Evolutionary conservation across 305 asterid genomes (phyloP).

Genomic region (Fraxinus velutina): DNA sequence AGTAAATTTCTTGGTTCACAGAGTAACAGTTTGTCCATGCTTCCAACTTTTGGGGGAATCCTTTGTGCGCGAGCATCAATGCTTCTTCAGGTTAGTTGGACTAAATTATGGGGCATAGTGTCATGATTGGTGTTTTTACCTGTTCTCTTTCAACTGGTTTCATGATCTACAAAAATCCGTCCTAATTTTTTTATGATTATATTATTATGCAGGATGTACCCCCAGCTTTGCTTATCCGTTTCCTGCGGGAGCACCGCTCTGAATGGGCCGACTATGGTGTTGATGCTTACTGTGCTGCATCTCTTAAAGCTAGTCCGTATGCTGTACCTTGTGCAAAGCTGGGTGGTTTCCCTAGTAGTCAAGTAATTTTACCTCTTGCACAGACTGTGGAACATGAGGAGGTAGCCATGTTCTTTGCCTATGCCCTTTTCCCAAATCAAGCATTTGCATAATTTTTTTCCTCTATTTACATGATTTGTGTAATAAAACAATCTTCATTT

Average conservation of each 20-base stretch:
- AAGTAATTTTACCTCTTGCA: constrained; percentile 84
- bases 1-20: constrained; percentile 73
- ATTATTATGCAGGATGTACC: constrained; percentile 63
- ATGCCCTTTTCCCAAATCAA: neutral
- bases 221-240: constrained; percentile 87
- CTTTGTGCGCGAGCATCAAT: constrained; percentile 94
- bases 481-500: neutral
- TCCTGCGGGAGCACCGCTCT: constrained; percentile 90
- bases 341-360: constrained; percentile 80
- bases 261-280: constrained; percentile 98
- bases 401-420: constrained; percentile 39
- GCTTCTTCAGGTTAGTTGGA: constrained; percentile 78
- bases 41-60: constrained; percentile 78
- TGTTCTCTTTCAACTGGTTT: neutral
- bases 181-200: neutral
- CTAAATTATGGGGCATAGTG: neutral
- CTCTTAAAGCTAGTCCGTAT: constrained; percentile 77
- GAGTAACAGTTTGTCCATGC: constrained; percentile 57
- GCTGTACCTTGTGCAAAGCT: constrained; percentile 77
- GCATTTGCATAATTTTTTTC: neutral
- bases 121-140: neutral
- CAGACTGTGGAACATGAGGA: constrained; percentile 89
- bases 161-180: neutral
- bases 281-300: constrained; percentile 83
- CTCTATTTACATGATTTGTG: neutral